These are phyloP conservation scores for Leucogyrophana mollusca DNA, from an alignment of 768 basidiomycete species.

Conservation along the genomic window DNA sequence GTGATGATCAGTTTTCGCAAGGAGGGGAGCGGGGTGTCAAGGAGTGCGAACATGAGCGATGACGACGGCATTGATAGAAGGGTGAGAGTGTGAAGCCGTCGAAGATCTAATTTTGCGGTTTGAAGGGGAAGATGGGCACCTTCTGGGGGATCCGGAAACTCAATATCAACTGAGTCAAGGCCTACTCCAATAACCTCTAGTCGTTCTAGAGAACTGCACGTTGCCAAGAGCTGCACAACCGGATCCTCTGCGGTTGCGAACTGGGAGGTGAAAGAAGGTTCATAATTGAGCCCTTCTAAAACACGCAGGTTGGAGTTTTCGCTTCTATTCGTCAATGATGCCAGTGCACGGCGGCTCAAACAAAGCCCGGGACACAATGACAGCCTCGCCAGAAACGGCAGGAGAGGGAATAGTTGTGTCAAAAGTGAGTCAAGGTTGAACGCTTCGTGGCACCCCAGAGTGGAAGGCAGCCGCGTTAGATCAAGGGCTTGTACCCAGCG, in stretches of 20 bases:
- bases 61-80: conserved; percentile 69
- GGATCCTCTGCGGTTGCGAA: conserved; percentile 43
- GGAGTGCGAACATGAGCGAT: conserved; percentile 57
- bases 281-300: conserved; percentile 57
- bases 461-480: conserved; percentile 52
- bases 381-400: conserved; percentile 60
- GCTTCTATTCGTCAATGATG: conserved; percentile 51
- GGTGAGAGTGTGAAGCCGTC: conserved; percentile 55
- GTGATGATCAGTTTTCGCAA: conserved; percentile 67
- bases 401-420: conserved; percentile 60
- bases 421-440: conserved; percentile 63
- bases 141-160: conserved; percentile 26
- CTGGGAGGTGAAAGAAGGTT: conserved; percentile 29
- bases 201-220: conserved; percentile 56
- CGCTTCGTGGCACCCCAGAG: conserved; percentile 42
- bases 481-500: conserved; percentile 82
- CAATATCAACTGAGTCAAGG: conserved; percentile 51
- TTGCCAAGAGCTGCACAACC: conserved; percentile 54
- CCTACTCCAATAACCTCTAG: conserved; percentile 64
- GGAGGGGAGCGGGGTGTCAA: conserved; percentile 59
- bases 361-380: conserved; percentile 54
- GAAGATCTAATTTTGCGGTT: conserved; percentile 47
- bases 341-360: conserved; percentile 59
- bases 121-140: conserved; percentile 20
- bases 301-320: conserved; percentile 46